A percentile compares a stretch with the other conserved stretches of the same genome.
Evolutionary conservation across 768 basidiomycete species (phyloP).

Genomic region (Tulasnella sp.): DNA sequence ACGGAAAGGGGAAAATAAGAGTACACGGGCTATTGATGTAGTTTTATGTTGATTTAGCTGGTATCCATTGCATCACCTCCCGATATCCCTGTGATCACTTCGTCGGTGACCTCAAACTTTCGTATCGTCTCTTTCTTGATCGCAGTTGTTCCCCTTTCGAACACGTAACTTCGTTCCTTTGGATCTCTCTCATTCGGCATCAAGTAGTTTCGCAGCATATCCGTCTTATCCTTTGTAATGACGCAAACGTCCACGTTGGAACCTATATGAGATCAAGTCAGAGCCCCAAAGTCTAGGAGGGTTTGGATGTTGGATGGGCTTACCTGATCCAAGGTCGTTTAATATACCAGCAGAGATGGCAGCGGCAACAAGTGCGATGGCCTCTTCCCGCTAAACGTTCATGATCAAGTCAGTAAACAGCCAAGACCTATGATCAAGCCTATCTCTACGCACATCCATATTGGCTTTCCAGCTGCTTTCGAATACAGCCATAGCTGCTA

Average conservation of each 20-base stretch:
- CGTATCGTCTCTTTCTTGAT: slow-evolving; percentile 73
- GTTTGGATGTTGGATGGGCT: not conserved
- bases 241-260: slow-evolving; percentile 98
- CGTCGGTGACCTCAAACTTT: slow-evolving; percentile 48
- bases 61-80: slow-evolving; percentile 71
- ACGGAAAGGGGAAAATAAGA: too few relatives aligned
- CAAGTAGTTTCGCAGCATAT: slow-evolving; percentile 88
- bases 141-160: slow-evolving; percentile 78
- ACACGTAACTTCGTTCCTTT: slow-evolving; percentile 54
- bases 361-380: slow-evolving; percentile 65
- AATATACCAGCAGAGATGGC: slow-evolving; percentile 95
- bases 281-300: not conserved
- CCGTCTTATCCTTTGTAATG: slow-evolving; percentile 73
- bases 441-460: slow-evolving; percentile 76
- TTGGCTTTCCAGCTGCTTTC: slow-evolving; percentile 72
- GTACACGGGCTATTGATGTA: too few relatives aligned
- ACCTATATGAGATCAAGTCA: slow-evolving; percentile 29
- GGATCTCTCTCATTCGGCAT: slow-evolving; percentile 67
- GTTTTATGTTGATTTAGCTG: slow-evolving; percentile 37
- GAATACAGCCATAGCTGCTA: slow-evolving; percentile 98
- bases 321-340: slow-evolving; percentile 84
- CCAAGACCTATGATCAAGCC: slow-evolving; percentile 20
- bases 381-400: slow-evolving; percentile 51
- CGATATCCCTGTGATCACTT: slow-evolving; percentile 43
- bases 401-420: not conserved